phyloP scores from a whole-genome alignment of 2,329 filamentous ascomycete genomes.

The Botrytis medusae region DNA sequence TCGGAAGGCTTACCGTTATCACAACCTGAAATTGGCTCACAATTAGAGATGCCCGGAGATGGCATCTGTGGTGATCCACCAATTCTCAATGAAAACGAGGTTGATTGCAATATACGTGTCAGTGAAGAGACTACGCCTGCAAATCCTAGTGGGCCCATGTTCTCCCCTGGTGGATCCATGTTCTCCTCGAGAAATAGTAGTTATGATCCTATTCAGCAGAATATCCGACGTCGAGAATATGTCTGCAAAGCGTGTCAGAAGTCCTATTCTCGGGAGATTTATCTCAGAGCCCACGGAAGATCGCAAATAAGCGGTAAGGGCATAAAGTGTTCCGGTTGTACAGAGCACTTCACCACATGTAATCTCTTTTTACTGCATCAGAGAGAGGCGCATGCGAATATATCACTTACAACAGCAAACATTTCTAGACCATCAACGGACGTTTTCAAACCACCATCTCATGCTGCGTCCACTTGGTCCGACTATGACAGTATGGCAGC shows the following conservation, averaged over 20 bases:
- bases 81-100: not conserved
- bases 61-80: not conserved
- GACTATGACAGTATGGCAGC: not conserved
- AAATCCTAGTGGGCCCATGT: not conserved
- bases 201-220: not conserved
- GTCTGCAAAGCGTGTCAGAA: not conserved
- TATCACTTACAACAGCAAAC: not conserved
- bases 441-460: not conserved
- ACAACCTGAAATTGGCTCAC: not conserved
- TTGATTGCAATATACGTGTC: not conserved
- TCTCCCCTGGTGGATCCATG: not conserved
- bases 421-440: not conserved
- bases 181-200: not conserved
- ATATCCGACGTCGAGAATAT: not conserved
- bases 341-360: not conserved
- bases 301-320: not conserved
- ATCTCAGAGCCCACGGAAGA: not conserved
- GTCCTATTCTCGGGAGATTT: not conserved
- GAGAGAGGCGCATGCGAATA: not conserved
- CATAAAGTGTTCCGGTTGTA: not conserved
- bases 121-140: not conserved
- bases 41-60: not conserved
- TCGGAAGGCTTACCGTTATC: too few species aligned
- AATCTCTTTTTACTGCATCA: not conserved
- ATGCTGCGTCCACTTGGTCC: not conserved